Evolutionary conservation across 2,329 filamentous ascomycete species (phyloP), one percentile per base, ranked within the genome.

Genomic region (Colletotrichum spinosum): DNA sequence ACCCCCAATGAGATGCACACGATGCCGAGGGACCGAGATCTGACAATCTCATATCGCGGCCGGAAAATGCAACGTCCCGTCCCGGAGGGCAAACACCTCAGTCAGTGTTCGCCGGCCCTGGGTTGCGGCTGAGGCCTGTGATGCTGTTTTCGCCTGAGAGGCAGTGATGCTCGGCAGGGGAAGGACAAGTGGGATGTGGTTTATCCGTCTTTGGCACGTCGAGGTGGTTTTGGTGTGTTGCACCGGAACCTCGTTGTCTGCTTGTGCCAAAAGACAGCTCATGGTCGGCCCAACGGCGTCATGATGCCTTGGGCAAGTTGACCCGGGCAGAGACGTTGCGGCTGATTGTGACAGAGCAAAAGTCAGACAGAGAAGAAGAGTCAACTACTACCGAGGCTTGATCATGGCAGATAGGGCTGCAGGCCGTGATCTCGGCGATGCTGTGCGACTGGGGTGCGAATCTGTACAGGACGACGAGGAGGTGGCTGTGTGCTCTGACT

Each of bases 361-460:
- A 52, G 34, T 49, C 41, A n/a, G n/a, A 13, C 10, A 10, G 38
- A 17, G 17, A 25, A 17, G 17, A 17, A 37, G 33, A 33, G 17
- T 41, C 15, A 44, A 38, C 35, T 17, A 25, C 9, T 35, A 11
- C 13, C 15, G 34, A 39, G 37, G 46, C 46, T 57, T 45, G 51
- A 51, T 65, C 11, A 54, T 49, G 42, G 17, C 48, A 57, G 42
- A 41, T 67, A 64, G 54, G 60, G 64, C 64, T 67, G 60, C 54
- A 64, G 64, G 34, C 41, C 42, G 9, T 58, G 25, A 65, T 65
- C 60, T 49, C 38, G 44, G 38, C 12, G 37, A 51, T 57, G 59
- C n/a, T n/a, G 48, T 58, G 63, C 42, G 38, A 64, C 48, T 15
- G 44, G n/a, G 39, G 15, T 34, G 60, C 42, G 38, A 48, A 15